These are phyloP conservation scores for Tuber borchii DNA, from an alignment of 495 filamentous ascomycete species.

Conservation along the genomic window DNA sequence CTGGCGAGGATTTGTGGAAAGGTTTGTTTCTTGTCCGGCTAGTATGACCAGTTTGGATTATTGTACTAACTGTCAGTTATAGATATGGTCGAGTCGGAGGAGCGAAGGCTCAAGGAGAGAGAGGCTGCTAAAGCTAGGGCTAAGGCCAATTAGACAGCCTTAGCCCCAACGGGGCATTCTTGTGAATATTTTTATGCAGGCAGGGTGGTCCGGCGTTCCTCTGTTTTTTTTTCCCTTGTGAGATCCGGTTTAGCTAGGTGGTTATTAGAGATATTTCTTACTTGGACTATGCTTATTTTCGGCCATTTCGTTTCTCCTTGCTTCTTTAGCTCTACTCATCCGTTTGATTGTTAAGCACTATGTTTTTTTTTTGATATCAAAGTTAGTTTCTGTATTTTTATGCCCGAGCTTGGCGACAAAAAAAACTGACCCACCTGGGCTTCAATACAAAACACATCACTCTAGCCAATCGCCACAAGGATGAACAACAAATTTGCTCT, in stretches of 20 bases:
- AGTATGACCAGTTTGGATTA: neutral
- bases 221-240: neutral
- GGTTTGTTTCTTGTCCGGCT: slow-evolving; percentile 47
- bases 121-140: slow-evolving; percentile 46
- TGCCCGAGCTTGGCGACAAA: neutral
- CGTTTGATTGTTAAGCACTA: neutral
- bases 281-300: neutral
- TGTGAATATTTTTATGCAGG: neutral
- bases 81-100: slow-evolving; percentile 75
- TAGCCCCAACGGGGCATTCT: neutral
- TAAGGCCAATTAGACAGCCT: slow-evolving; percentile 24
- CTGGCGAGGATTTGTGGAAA: slow-evolving; percentile 81
- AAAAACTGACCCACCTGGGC: too few relatives aligned
- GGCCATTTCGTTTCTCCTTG: neutral
- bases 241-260: neutral
- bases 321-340: neutral
- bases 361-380: neutral
- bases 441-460: too few relatives aligned
- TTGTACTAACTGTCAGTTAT: slow-evolving; percentile 1
- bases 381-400: neutral
- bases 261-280: neutral
- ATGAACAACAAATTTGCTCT: too few relatives aligned
- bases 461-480: too few relatives aligned
- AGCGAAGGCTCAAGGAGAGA: slow-evolving; percentile 57
- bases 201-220: neutral